Percentiles rank a stretch among this genome's conserved stretches.
These are phyloP conservation scores for Alternaria infectoria DNA, from an alignment of 2,329 filamentous ascomycete genomes.

Conservation along the genomic window DNA sequence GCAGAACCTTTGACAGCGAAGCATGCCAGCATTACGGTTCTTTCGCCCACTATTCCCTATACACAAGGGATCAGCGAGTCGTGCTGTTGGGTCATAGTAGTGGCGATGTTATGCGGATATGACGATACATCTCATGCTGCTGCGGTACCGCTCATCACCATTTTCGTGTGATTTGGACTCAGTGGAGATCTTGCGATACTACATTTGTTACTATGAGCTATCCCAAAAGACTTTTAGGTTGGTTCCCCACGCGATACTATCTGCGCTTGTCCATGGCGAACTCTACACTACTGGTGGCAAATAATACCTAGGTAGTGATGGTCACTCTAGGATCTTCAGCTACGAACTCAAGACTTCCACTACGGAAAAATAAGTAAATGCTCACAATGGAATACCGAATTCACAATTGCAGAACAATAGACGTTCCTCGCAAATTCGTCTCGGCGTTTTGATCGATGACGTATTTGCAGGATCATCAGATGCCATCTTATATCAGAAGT, in stretches of 20 bases:
- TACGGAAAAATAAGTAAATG: too few relatives aligned
- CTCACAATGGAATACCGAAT: neutral
- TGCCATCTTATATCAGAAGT: neutral
- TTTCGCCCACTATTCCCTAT: neutral
- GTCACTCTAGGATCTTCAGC: neutral
- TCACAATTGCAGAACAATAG: too few relatives aligned
- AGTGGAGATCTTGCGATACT: too few relatives aligned
- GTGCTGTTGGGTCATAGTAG: neutral
- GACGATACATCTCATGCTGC: neutral
- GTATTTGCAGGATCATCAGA: neutral
- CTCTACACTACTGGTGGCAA: neutral
- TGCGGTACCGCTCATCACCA: neutral
- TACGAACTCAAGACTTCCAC: neutral
- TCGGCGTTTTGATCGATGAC: neutral
- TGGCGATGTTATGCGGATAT: too few relatives aligned
- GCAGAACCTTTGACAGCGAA: neutral
- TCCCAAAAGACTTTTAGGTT: neutral
- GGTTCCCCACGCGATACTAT: neutral
- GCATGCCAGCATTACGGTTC: neutral
- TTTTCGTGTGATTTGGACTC: neutral
- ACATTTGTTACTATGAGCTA: too few relatives aligned
- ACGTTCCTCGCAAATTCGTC: neutral
- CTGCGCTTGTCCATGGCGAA: neutral
- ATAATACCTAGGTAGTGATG: neutral
- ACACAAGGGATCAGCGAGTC: neutral